phyloP scores from a whole-genome alignment of 2,329 filamentous ascomycete genomes.

The Trichoderma simmonsii region DNA sequence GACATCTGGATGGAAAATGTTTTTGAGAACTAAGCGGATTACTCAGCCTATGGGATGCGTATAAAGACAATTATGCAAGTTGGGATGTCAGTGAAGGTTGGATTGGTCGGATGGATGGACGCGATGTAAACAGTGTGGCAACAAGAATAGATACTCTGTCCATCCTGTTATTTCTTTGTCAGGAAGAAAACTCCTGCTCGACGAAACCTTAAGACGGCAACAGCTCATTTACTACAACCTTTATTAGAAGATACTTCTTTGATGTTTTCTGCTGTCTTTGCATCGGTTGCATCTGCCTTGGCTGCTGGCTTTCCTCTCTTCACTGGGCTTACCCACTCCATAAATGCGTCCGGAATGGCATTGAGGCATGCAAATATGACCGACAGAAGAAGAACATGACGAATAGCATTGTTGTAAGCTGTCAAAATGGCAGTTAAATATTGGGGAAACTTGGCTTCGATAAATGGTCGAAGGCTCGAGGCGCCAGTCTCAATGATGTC shows the following conservation, averaged over 20 bases:
- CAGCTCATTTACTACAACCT: background rate
- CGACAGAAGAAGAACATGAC: background rate
- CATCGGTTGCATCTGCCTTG: background rate
- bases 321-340: background rate
- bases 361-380: background rate
- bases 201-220: fast-evolving
- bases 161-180: too few species aligned
- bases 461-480: background rate
- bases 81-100: too few species aligned
- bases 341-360: background rate
- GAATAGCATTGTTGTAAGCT: background rate
- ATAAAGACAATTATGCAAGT: too few species aligned
- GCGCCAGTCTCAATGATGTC: constrained; percentile 16
- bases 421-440: background rate
- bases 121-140: too few species aligned
- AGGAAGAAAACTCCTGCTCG: background rate
- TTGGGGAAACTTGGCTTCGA: background rate
- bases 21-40: background rate
- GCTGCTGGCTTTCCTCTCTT: background rate
- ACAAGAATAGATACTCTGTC: too few species aligned
- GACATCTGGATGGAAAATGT: background rate
- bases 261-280: background rate
- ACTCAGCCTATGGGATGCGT: background rate
- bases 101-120: too few species aligned
- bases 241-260: background rate